Evolutionary conservation across 225 moss, liverwort and hornwort species (phyloP).

Genomic region (Physcomitrellopsis africana): DNA sequence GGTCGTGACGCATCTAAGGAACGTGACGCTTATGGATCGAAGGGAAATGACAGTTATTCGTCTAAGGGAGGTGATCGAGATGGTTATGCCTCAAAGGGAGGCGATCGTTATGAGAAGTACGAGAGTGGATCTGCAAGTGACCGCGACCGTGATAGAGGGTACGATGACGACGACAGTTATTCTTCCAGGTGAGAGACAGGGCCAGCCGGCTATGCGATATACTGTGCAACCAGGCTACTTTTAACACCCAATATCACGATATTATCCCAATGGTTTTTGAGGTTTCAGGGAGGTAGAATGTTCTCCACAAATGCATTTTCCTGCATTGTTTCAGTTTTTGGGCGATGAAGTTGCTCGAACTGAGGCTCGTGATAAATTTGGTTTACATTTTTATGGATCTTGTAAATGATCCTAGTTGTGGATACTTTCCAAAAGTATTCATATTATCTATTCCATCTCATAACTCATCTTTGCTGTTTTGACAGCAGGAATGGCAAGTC

Average conservation of each 20-base stretch:
- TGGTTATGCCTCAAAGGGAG: slow-evolving; percentile 31
- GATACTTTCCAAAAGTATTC: neutral
- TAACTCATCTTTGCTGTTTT: neutral
- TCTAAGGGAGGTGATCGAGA: slow-evolving; percentile 44
- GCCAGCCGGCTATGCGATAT: too few species aligned
- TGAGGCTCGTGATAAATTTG: neutral
- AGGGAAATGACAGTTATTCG: slow-evolving; percentile 47
- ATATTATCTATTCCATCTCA: neutral
- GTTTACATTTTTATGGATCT: neutral
- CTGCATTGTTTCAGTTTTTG: too few species aligned
- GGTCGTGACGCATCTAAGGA: slow-evolving; percentile 56
- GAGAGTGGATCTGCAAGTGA: slow-evolving; percentile 54
- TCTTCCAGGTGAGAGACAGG: slow-evolving; percentile 46
- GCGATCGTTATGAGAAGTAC: slow-evolving; percentile 56
- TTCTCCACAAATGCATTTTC: too few species aligned
- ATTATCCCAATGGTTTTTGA: too few species aligned
- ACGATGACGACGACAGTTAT: slow-evolving; percentile 54
- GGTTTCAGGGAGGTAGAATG: too few species aligned
- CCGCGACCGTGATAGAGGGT: slow-evolving; percentile 45
- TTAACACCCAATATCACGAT: too few species aligned
- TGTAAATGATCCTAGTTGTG: neutral
- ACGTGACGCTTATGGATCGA: slow-evolving; percentile 56
- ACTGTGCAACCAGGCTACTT: neutral
- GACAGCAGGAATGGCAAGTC: slow-evolving; percentile 50
- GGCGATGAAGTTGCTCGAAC: neutral